Evolutionary conservation across 2,329 filamentous ascomycete genomes (phyloP).

Genomic region (Rutstroemia sp.): DNA sequence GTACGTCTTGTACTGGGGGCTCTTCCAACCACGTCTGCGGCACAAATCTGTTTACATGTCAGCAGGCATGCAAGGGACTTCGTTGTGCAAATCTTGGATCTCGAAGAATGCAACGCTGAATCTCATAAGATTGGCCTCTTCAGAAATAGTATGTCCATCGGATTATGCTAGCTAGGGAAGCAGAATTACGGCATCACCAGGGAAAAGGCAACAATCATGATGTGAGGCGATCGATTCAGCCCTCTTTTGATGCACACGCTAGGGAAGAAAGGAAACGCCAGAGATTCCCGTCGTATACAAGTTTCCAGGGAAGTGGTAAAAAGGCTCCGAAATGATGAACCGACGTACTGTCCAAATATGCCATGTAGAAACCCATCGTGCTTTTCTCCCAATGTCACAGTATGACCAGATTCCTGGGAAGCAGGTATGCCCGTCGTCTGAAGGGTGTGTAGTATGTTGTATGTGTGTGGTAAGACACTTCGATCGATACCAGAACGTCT

Average conservation of each 20-base stretch:
- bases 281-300: constrained; percentile 16
- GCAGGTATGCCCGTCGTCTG: constrained; percentile 15
- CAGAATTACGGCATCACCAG: constrained; percentile 5
- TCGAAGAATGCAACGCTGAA: constrained; percentile 1
- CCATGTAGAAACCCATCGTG: constrained; percentile 60
- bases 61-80: constrained; percentile 17
- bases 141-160: constrained; percentile 2
- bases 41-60: constrained; percentile 65
- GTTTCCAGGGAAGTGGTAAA: constrained; percentile 18
- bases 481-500: constrained; percentile 22
- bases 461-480: constrained; percentile 22
- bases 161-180: background rate
- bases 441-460: constrained; percentile 2
- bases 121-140: background rate
- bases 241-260: constrained; percentile 4
- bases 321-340: constrained; percentile 18
- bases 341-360: constrained; percentile 31
- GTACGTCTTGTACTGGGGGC: constrained; percentile 83
- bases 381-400: constrained; percentile 13
- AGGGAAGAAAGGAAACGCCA: constrained; percentile 3
- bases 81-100: constrained; percentile 12
- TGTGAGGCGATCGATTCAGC: constrained; percentile 6
- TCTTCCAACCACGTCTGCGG: constrained; percentile 87
- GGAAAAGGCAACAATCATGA: background rate
- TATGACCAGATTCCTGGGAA: constrained; percentile 17